Base-by-base conservation (phyloP, 1,284 basidiomycete genomes). In the Trichosporon sp. region DNA sequence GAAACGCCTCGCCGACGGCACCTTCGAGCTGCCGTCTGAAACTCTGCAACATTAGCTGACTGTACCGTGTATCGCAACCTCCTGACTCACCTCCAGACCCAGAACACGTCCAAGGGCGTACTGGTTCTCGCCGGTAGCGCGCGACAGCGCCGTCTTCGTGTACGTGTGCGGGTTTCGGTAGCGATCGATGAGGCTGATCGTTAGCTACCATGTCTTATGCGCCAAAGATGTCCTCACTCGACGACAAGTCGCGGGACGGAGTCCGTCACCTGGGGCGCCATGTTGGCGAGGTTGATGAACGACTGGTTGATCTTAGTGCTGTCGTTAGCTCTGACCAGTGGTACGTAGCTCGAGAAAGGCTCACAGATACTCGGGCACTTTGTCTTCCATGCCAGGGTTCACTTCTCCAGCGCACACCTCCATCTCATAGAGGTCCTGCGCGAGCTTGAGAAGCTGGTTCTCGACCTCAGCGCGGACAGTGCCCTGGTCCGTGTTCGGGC, bases 331-430 rank as follows among this genome's bases (percentile, higher is more conserved):
- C 26, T 48, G 19, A 4, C n/a, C 3, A 48, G 0, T 8, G 6
- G 14, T 26, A 26, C 14, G 19, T 10, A 40, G n/a, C 35, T 26
- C 8, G 12, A 4, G 26, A 16, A 8, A 6, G 26, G 75, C 81
- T 73, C 69, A 82, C 81, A 83, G 63, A 26, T 79, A 79, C 1
- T 72, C 68, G 1, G 80, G 77, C 0, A 81, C 80, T 2, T 75
- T 73, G 35, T 77, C 77, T 63, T 83, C 80, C 74, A 76, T 78
- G 11, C 76, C 80, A 19, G 70, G 32, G 11, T 72, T 74, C 1
- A 83, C 82, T 40, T 81, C 78, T n/a, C 82, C 82, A 0, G 82
- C 81, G 65, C 81, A 82, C 10, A 83, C 77, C 71, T 83, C 82
- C 76, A 82, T 74, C 74, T 83, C 82, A 69, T 80, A 82, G 67